These are phyloP conservation scores for Penicillium diatomitis DNA, from an alignment of 495 filamentous ascomycete genomes.

Conservation along the genomic window DNA sequence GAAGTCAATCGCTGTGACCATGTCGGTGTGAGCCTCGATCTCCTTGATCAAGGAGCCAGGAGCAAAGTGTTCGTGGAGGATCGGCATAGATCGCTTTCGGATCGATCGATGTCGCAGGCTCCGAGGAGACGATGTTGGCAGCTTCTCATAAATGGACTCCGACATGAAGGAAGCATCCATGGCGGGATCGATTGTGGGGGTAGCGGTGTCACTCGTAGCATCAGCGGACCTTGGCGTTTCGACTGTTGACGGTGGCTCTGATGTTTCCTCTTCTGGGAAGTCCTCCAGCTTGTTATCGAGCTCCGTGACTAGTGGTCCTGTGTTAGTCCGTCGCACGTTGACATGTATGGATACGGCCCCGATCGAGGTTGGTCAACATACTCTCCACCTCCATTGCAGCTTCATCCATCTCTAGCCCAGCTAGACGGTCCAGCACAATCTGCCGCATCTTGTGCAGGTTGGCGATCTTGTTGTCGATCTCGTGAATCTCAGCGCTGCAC, in stretches of 20 bases:
- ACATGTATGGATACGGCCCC: too few species aligned
- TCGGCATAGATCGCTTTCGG: conserved; percentile 78
- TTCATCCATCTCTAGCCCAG: conserved; percentile 86
- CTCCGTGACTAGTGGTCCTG: conserved; percentile 52
- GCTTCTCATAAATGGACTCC: conserved; percentile 90
- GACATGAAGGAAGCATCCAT: conserved; percentile 84
- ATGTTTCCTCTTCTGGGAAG: conserved; percentile 53
- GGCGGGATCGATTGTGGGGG: conserved; percentile 42
- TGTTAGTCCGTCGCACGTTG: too few species aligned
- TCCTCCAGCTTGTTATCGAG: conserved; percentile 82
- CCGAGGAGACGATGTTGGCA: conserved; percentile 57
- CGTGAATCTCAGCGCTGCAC: conserved; percentile 90
- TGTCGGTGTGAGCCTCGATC: conserved; percentile 79
- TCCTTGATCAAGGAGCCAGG: conserved; percentile 83
- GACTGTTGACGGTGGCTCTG: conserved; percentile 51
- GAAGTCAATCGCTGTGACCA: conserved; percentile 86
- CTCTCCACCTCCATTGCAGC: conserved; percentile 79
- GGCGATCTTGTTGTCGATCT: conserved; percentile 94
- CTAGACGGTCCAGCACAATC: conserved; percentile 84
- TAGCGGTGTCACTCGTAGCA: conserved; percentile 41
- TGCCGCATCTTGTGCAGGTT: conserved; percentile 90
- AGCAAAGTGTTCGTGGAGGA: conserved; percentile 91
- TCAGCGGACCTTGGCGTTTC: conserved; percentile 49
- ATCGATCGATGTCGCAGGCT: conserved; percentile 58
- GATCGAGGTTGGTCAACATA: conserved; percentile 27